phyloP scores from a whole-genome alignment of 805 yeast species.

The Hanseniaspora nectarophila region DNA sequence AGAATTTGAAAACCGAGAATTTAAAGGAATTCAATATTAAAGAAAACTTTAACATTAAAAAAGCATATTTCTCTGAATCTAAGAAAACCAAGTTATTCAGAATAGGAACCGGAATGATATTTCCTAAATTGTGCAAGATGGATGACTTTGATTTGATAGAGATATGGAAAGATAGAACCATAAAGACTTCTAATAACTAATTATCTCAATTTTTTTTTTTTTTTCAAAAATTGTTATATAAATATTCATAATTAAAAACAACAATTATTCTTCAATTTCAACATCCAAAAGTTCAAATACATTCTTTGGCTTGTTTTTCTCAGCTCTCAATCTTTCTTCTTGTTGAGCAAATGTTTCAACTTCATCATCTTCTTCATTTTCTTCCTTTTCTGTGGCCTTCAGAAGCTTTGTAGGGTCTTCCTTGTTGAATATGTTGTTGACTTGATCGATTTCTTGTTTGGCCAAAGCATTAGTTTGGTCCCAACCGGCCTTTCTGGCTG shows the following conservation, averaged over 20 bases:
- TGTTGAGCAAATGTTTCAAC: constrained; percentile 14
- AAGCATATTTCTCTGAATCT: not conserved
- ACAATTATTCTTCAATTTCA: not conserved
- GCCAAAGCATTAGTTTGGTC: constrained; percentile 49
- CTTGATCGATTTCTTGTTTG: constrained; percentile 23
- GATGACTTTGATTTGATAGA: constrained; percentile 85
- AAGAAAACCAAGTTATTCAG: constrained; percentile 45
- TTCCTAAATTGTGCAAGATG: constrained; percentile 91
- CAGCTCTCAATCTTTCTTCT: constrained; percentile 9
- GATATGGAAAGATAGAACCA: constrained; percentile 75
- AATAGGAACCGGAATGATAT: constrained; percentile 78
- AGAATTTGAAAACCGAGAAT: not conserved
- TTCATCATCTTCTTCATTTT: not conserved
- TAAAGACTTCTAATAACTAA: constrained; percentile 22
- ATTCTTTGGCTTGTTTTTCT: constrained; percentile 4
- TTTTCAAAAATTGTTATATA: too few species aligned
- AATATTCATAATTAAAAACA: too few species aligned
- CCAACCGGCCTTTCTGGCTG: constrained; percentile 61
- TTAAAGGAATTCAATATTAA: constrained; percentile 8
- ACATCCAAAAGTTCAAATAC: constrained; percentile 3
- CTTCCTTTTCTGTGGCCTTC: constrained; percentile 16
- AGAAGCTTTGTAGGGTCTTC: constrained; percentile 20
- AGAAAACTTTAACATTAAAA: not conserved
- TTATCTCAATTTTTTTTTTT: constrained; percentile 25
- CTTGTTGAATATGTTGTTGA: constrained; percentile 14